phyloP scores from a whole-genome alignment of 305 asterid species.

The Solanum chacoense region DNA sequence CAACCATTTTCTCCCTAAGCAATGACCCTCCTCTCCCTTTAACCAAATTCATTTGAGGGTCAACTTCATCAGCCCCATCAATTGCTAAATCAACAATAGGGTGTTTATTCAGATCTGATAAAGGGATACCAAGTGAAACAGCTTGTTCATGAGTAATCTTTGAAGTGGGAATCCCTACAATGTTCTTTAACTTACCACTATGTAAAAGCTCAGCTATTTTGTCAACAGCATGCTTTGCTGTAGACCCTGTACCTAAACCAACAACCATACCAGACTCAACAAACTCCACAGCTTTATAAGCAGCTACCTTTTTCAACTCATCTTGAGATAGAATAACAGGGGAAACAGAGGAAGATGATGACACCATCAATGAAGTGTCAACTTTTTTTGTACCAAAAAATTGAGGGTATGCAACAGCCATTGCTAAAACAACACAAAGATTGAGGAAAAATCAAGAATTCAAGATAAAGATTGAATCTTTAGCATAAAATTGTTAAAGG shows the following conservation, averaged over 20 bases:
- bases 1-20: conserved; percentile 80
- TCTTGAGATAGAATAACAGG: conserved; percentile 53
- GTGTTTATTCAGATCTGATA: conserved; percentile 70
- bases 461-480: neutral
- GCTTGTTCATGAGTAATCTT: conserved; percentile 58
- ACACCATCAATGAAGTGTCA: conserved; percentile 30
- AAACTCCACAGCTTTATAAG: conserved; percentile 76
- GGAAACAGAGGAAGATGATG: conserved; percentile 24
- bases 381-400: conserved; percentile 22
- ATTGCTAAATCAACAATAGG: conserved; percentile 64
- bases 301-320: conserved; percentile 72
- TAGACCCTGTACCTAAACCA: conserved; percentile 81
- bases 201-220: conserved; percentile 52
- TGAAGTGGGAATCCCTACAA: conserved; percentile 79
- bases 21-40: conserved; percentile 85
- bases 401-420: conserved; percentile 68
- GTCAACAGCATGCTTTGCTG: conserved; percentile 79
- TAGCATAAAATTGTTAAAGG: neutral
- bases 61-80: conserved; percentile 92
- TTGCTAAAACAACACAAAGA: conserved; percentile 8
- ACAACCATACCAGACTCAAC: conserved; percentile 80
- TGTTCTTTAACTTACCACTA: conserved; percentile 46
- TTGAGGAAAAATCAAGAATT: neutral
- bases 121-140: conserved; percentile 41
- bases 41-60: conserved; percentile 61